phyloP scores from a whole-genome alignment of 805 yeast species.

The Barnettozyma californica region DNA sequence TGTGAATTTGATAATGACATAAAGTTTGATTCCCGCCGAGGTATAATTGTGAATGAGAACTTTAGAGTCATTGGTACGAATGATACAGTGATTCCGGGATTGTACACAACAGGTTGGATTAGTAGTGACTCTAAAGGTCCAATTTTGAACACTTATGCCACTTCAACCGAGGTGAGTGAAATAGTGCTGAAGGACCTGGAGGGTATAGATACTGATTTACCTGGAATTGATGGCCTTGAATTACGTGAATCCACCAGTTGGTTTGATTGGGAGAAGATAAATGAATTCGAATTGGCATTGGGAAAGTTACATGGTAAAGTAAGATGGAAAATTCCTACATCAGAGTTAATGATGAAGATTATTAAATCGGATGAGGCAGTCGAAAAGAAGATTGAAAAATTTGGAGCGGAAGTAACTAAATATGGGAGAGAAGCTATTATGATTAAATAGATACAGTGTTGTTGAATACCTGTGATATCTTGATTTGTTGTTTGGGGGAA shows the following conservation, averaged over 20 bases:
- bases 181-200: slow-evolving; percentile 51
- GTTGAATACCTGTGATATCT: background rate
- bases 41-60: slow-evolving; percentile 40
- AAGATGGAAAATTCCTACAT: slow-evolving; percentile 50
- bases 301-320: slow-evolving; percentile 49
- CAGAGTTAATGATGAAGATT: slow-evolving; percentile 44
- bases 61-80: slow-evolving; percentile 37
- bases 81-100: slow-evolving; percentile 33
- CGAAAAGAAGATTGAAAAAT: slow-evolving; percentile 1
- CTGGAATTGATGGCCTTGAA: slow-evolving; percentile 28
- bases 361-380: slow-evolving; percentile 8
- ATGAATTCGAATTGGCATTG: slow-evolving; percentile 42
- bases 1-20: slow-evolving; percentile 43
- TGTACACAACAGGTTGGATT: slow-evolving; percentile 90
- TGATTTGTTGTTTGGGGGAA: background rate
- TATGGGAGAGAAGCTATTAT: slow-evolving; percentile 4
- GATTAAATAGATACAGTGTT: background rate
- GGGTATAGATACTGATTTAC: slow-evolving; percentile 13
- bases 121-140: slow-evolving; percentile 84
- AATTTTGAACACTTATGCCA: slow-evolving; percentile 86
- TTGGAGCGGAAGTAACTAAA: background rate
- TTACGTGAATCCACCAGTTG: slow-evolving; percentile 40
- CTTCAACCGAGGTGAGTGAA: slow-evolving; percentile 71
- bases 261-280: slow-evolving; percentile 62
- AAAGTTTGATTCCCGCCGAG: slow-evolving; percentile 39